Base-by-base conservation (phyloP, 768 basidiomycete genomes). In the Cantharellus cinnabarinus region DNA sequence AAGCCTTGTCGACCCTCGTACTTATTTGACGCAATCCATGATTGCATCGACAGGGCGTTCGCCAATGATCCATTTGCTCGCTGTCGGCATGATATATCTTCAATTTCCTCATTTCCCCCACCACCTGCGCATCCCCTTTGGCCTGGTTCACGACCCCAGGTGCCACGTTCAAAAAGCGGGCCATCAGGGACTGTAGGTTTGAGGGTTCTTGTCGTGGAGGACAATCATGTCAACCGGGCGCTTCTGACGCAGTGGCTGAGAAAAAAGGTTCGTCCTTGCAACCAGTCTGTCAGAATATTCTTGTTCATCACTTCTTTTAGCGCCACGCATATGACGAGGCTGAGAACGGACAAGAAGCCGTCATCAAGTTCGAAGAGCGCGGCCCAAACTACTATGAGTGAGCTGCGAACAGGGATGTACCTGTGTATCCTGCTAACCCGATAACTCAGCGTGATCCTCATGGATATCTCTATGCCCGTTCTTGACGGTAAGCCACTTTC, bases 391-490 rank as follows among this genome's bases (percentile, higher is more conserved):
- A 82, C 44, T 95, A 93, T 66, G 89, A 95, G 90, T 91, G 15
- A 14, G 50, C 44, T 4, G 5, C 56, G 14, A n/a, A 34, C 10
- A 48, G 35, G n/a, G 4, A n/a, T 41, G 48, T 20, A 7, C 20
- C 40, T 1, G 20, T 29, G 1, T 29, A 29, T 29, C 20, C 1
- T 55, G 15, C 37, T 15, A 29, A 29, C 29, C 10, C 37, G 37
- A 48, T 48, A 4, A 34, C 60, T 50, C 41, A 41, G 34, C n/a
- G 48, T 48, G 48, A 40, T 53, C 38, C 64, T 54, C 14, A 54
- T 54, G 61, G 91, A 95, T 69, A 71, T 95, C 59, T 89, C 88
- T 0, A 95, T 95, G 91, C 93, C 89, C 0, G 69, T 88, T n/a
- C 77, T 95, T 59, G 89, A 95, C 67, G 93, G 88, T 80, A 57